These are phyloP conservation scores for Amoebophrya sp. DNA, from an alignment of 169 alveolate species.

Conservation along the genomic window DNA sequence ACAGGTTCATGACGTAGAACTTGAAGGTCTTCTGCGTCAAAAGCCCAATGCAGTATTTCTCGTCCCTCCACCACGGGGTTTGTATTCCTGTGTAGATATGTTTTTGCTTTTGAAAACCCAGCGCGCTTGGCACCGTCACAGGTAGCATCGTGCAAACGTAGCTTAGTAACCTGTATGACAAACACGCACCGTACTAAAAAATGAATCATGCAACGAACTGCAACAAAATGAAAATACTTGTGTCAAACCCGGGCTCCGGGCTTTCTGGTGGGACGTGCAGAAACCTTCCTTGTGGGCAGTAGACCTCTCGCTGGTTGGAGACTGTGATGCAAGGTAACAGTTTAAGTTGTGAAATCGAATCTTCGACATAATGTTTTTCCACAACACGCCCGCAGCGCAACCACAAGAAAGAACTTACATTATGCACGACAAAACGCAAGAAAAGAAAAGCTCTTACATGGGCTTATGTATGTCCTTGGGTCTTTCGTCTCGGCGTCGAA, in stretches of 20 bases:
- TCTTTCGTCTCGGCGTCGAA: neutral
- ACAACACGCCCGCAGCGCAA: too few species aligned
- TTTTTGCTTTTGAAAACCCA: too few species aligned
- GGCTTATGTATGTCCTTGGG: slow-evolving; percentile 2
- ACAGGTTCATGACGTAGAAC: neutral
- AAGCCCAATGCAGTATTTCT: neutral
- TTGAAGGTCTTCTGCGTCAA: neutral
- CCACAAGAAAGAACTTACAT: too few species aligned
- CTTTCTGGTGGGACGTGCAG: slow-evolving; percentile 3
- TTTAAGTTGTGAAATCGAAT: too few species aligned
- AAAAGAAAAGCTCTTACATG: too few species aligned
- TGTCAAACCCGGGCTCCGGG: slow-evolving; percentile 11
- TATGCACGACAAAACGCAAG: too few species aligned
- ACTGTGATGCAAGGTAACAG: neutral
- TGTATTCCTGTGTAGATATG: neutral
- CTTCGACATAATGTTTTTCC: too few species aligned
- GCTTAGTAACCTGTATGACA: too few species aligned
- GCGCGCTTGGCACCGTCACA: too few species aligned
- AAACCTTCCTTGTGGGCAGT: neutral
- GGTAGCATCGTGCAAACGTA: too few species aligned
- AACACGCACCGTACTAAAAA: neutral
- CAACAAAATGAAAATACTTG: neutral
- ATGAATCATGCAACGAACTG: neutral
- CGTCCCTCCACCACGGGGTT: neutral
- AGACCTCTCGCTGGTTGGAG: neutral